Percentiles rank a stretch among this genome's conserved stretches.
These are phyloP conservation scores for Nakaseomyces sp. DNA, from an alignment of 1,139 yeast genomes.

Conservation along the genomic window DNA sequence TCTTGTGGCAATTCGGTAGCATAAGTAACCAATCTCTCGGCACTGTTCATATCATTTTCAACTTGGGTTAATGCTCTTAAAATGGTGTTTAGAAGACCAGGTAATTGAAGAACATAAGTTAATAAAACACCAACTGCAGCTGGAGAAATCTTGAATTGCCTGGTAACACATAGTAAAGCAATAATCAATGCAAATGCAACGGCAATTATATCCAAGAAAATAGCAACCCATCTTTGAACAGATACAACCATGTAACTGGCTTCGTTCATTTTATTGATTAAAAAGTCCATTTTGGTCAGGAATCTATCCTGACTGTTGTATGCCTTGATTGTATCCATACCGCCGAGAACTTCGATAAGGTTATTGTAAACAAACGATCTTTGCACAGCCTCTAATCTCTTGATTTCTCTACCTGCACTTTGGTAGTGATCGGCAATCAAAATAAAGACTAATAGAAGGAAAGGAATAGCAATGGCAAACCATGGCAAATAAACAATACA, in stretches of 20 bases:
- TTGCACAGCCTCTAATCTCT: conserved; percentile 69
- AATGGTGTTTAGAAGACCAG: conserved; percentile 43
- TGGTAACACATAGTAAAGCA: conserved; percentile 54
- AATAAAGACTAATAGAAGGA: conserved; percentile 40
- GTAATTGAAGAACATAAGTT: conserved; percentile 50
- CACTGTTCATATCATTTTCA: conserved; percentile 78
- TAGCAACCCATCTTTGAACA: conserved; percentile 71
- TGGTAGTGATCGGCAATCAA: conserved; percentile 56
- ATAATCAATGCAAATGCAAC: conserved; percentile 38
- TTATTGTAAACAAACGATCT: conserved; percentile 73
- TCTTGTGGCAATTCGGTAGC: conserved; percentile 63
- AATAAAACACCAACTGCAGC: conserved; percentile 68
- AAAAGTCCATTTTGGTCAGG: conserved; percentile 39
- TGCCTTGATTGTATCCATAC: conserved; percentile 62
- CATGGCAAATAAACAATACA: conserved; percentile 69
- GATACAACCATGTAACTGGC: conserved; percentile 60
- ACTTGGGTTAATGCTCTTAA: conserved; percentile 55
- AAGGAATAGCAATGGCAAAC: conserved; percentile 63
- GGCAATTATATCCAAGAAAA: conserved; percentile 52
- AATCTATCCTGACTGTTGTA: conserved; percentile 48
- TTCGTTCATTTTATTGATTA: conserved; percentile 59
- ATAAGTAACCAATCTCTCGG: conserved; percentile 69
- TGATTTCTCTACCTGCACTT: conserved; percentile 73
- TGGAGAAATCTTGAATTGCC: conserved; percentile 55
- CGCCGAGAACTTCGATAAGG: conserved; percentile 66